phyloP scores from a whole-genome alignment of 129 eudicot species.

The Lonicera japonica region DNA sequence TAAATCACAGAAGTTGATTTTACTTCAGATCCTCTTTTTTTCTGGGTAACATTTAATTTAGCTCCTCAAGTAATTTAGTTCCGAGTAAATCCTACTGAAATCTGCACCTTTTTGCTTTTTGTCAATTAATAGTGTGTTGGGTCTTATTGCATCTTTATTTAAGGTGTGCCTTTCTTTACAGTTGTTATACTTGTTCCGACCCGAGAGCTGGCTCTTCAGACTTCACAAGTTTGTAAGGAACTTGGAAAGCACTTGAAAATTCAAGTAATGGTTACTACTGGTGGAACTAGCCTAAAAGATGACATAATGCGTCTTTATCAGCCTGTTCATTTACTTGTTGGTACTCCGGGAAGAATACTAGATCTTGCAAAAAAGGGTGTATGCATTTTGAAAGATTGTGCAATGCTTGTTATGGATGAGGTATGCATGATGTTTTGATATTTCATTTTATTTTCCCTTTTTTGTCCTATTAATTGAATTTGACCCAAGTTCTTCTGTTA shows the following conservation, averaged over 20 bases:
- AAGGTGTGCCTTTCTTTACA: slow-evolving; percentile 23
- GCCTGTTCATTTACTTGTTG: slow-evolving; percentile 96
- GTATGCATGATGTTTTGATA: slow-evolving; percentile 22
- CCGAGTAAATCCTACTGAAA: neutral
- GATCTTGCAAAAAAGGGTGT: slow-evolving; percentile 91
- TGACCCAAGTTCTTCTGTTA: neutral
- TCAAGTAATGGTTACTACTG: slow-evolving; percentile 95
- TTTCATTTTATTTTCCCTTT: neutral
- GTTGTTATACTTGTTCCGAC: slow-evolving; percentile 98
- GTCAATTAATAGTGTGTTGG: neutral
- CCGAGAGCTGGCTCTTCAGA: slow-evolving; percentile 95
- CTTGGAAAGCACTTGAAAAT: slow-evolving; percentile 92
- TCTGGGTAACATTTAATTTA: neutral
- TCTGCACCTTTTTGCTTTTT: neutral
- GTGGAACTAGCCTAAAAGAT: slow-evolving; percentile 94
- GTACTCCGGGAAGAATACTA: slow-evolving; percentile 95
- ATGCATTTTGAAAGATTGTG: slow-evolving; percentile 67
- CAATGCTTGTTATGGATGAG: slow-evolving; percentile 94
- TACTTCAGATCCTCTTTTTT: no score
- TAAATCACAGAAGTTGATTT: no score
- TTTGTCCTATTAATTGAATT: neutral
- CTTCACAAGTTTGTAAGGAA: slow-evolving; percentile 98
- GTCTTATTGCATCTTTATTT: neutral
- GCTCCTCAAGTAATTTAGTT: neutral
- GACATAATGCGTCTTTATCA: slow-evolving; percentile 95